Evolutionary conservation across 768 basidiomycete genomes (phyloP).

Genomic region (Pleurotus giganteus): DNA sequence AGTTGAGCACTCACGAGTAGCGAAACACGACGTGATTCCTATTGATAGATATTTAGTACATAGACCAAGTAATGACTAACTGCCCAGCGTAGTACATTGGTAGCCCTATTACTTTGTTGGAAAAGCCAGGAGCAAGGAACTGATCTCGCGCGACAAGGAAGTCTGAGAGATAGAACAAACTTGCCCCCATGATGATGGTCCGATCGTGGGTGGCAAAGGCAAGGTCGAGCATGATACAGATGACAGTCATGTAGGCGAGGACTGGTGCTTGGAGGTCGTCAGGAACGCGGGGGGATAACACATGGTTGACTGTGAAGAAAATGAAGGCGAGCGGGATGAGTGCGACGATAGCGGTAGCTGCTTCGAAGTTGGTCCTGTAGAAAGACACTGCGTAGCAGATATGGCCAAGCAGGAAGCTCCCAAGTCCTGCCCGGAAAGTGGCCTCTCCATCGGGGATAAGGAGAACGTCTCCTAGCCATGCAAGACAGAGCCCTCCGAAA

Average conservation of each 20-base stretch:
- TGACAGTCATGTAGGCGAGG: constrained; percentile 7
- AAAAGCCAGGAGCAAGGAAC: constrained; percentile 3
- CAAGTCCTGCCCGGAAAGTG: constrained; percentile 2
- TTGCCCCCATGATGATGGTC: neutral
- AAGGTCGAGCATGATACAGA: constrained; percentile 5
- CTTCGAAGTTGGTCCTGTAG: constrained; percentile 1
- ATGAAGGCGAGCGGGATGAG: constrained; percentile 3
- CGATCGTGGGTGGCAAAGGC: constrained; percentile 5
- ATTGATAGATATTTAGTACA: constrained; percentile 1
- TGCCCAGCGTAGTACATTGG: constrained; percentile 8
- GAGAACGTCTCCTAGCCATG: constrained; percentile 7
- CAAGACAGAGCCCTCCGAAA: constrained; percentile 3
- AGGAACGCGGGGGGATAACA: neutral
- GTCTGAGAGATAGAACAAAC: constrained; percentile 7
- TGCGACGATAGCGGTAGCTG: neutral
- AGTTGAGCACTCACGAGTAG: no score
- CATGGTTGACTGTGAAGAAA: constrained; percentile 9
- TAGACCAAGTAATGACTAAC: neutral
- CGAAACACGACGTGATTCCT: no score
- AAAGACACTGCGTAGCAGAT: constrained; percentile 6
- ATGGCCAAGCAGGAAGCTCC: constrained; percentile 6
- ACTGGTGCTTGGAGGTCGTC: constrained; percentile 2
- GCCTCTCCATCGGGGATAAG: constrained; percentile 1
- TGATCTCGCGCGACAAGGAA: constrained; percentile 7
- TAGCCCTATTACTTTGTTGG: constrained; percentile 7